Conservation (phyloP, 2,329 filamentous ascomycete species). For the Ambrosiella xylebori region DNA sequence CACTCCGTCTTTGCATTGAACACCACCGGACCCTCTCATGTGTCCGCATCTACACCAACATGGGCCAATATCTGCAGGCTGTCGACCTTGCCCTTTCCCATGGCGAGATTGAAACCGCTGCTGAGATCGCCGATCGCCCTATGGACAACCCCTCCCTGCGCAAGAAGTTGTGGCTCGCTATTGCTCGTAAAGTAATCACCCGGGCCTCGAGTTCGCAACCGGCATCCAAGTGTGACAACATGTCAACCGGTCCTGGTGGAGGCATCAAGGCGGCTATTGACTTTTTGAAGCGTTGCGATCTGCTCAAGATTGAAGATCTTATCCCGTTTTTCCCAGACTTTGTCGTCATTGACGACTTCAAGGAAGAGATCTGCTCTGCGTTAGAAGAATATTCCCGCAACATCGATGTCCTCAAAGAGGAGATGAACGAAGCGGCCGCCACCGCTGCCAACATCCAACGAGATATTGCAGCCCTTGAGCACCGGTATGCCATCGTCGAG, state of each 20-base stretch:
- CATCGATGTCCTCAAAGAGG: slow-evolving; percentile 72
- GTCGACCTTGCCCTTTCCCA: slow-evolving; percentile 86
- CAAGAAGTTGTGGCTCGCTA: slow-evolving; percentile 89
- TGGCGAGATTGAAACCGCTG: slow-evolving; percentile 74
- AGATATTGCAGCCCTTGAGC: slow-evolving; percentile 72
- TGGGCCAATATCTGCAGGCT: slow-evolving; percentile 86
- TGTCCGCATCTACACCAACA: slow-evolving; percentile 92
- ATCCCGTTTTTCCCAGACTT: slow-evolving; percentile 99
- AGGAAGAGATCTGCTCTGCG: slow-evolving; percentile 89
- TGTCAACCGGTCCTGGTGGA: slow-evolving; percentile 22
- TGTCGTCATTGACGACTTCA: slow-evolving; percentile 97
- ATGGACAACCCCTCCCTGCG: slow-evolving; percentile 62
- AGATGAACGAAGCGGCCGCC: slow-evolving; percentile 87
- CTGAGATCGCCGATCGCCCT: slow-evolving; percentile 72
- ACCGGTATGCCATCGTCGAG: slow-evolving; percentile 88
- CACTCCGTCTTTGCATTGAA: slow-evolving; percentile 85
- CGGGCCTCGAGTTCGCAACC: slow-evolving; percentile 30
- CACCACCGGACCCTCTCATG: slow-evolving; percentile 84
- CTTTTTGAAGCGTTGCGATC: slow-evolving; percentile 77
- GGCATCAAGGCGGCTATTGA: slow-evolving; percentile 89
- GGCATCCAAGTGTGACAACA: neutral
- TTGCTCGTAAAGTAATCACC: slow-evolving; percentile 84
- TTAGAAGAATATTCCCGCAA: slow-evolving; percentile 84
- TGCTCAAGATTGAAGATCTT: slow-evolving; percentile 86
- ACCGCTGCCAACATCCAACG: slow-evolving; percentile 82